Evolutionary conservation across 768 basidiomycete genomes (phyloP), one percentile per base, ranked within the genome.

Genomic region (Lactifluus pinguis): DNA sequence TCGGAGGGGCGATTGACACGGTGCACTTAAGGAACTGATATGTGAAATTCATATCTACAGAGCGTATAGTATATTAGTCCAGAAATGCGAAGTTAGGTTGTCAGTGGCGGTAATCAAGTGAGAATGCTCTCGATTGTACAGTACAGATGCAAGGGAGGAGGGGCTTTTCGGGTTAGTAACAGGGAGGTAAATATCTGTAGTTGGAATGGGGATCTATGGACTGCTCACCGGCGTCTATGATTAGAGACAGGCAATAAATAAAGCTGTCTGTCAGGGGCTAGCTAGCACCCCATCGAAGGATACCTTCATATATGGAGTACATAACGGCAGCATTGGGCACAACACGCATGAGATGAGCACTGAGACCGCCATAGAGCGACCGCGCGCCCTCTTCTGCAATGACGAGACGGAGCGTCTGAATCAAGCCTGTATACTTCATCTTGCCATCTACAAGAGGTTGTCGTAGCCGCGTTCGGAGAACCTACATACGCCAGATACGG

Each of bases 271-370:
- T 58, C 52, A 62, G n/a, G 44, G 56, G 32, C 17, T 49, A 38
- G 45, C 56, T 49, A 29, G 44, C 49, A 10, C 68, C 76, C 84
- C 84, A 90, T 44, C 84, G 78, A 34, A 95, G 75, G 34, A 86
- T 77, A 29, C 87, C 84, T 72, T 98, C 95, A 69, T 98, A 98
- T 69, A 97, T 93, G 62, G 85, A 85, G 75, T 87, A 99, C 95
- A 98, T 98, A 65, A 95, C 91, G 0, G 88, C 89, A 0, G 95
- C 95, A 67, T 99, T 99, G 7, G 95, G 95, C 4, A 99, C 91
- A 59, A 98, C 94, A 53, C 97, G 86, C 83, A 99, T 87, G 59
- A 99, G 79, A 71, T 98, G 97, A 0, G 97, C 94, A 56, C 86
- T 88, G 57, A 99, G 81, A 10, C 97, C 97, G 38, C 92, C 88